These are phyloP conservation scores for Sclerotinia spermophila DNA, from an alignment of 2,329 filamentous ascomycete species.

Conservation along the genomic window DNA sequence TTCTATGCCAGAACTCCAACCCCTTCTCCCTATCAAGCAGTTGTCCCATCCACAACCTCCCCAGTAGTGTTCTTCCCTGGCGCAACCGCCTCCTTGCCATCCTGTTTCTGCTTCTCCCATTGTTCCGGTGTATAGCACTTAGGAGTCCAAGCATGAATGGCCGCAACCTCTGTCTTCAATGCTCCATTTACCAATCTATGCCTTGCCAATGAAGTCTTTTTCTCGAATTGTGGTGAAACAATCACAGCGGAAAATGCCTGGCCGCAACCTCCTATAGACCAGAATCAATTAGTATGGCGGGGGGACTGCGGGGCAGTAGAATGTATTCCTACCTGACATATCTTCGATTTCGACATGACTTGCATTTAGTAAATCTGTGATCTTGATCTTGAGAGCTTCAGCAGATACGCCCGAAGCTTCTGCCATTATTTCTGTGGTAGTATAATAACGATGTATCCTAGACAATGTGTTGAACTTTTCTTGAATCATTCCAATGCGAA, in stretches of 20 bases:
- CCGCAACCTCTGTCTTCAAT: constrained; percentile 67
- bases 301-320: constrained; percentile 23
- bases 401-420: constrained; percentile 66
- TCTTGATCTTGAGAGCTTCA: constrained; percentile 62
- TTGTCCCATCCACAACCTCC: constrained; percentile 35
- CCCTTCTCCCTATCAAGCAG: constrained; percentile 26
- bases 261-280: constrained; percentile 60
- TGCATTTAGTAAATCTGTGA: constrained; percentile 68
- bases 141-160: constrained; percentile 73
- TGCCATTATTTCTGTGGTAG: constrained; percentile 42
- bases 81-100: constrained; percentile 29
- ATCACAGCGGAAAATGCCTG: constrained; percentile 69
- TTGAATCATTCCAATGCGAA: constrained; percentile 7
- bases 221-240: constrained; percentile 56
- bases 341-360: constrained; percentile 84
- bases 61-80: constrained; percentile 36
- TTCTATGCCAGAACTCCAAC: constrained; percentile 1
- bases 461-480: neutral
- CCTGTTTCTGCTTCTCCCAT: constrained; percentile 61
- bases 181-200: constrained; percentile 65
- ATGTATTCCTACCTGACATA: constrained; percentile 68
- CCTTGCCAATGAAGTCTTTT: constrained; percentile 60
- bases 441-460: neutral
- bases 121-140: constrained; percentile 72
- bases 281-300: constrained; percentile 14